A percentile compares a stretch with the other conserved stretches of the same genome.
phyloP scores from a whole-genome alignment of 495 filamentous ascomycete genomes.

The Talaromyces wortmannii region DNA sequence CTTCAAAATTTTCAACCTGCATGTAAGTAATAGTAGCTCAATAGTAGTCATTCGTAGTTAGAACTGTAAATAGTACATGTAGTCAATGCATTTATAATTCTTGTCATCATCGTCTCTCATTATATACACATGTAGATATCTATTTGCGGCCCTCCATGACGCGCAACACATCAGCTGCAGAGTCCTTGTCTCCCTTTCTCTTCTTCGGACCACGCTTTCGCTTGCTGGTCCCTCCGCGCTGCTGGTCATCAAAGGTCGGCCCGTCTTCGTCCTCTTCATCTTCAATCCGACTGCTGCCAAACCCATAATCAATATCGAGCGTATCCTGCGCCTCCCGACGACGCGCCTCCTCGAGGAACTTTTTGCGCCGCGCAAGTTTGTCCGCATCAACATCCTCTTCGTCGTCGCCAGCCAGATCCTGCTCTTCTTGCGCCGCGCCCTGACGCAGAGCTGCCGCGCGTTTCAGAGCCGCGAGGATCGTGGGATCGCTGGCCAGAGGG shows the following conservation, averaged over 20 bases:
- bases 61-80: too few relatives aligned
- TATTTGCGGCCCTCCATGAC: constrained; percentile 68
- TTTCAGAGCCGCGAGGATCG: constrained; percentile 75
- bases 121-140: not conserved
- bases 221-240: constrained; percentile 42
- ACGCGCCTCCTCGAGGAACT: constrained; percentile 59
- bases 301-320: constrained; percentile 90
- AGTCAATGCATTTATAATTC: too few relatives aligned
- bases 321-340: constrained; percentile 66
- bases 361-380: constrained; percentile 58
- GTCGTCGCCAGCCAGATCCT: constrained; percentile 34
- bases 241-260: constrained; percentile 56
- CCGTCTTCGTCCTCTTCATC: constrained; percentile 76
- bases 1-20: too few relatives aligned
- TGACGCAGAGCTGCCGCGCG: constrained; percentile 71
- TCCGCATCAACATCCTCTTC: constrained; percentile 38
- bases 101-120: too few relatives aligned
- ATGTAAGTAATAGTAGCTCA: too few relatives aligned
- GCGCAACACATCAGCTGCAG: constrained; percentile 69
- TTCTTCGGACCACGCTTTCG: constrained; percentile 81
- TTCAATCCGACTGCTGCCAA: constrained; percentile 75
- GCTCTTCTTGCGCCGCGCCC: constrained; percentile 28
- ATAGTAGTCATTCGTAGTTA: too few relatives aligned
- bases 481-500: constrained; percentile 60
- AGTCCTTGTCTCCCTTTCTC: constrained; percentile 79